Percentiles rank a stretch among this genome's conserved stretches.
Conservation (phyloP, 768 basidiomycete species). For the Omphalotus guepiniiformis region DNA sequence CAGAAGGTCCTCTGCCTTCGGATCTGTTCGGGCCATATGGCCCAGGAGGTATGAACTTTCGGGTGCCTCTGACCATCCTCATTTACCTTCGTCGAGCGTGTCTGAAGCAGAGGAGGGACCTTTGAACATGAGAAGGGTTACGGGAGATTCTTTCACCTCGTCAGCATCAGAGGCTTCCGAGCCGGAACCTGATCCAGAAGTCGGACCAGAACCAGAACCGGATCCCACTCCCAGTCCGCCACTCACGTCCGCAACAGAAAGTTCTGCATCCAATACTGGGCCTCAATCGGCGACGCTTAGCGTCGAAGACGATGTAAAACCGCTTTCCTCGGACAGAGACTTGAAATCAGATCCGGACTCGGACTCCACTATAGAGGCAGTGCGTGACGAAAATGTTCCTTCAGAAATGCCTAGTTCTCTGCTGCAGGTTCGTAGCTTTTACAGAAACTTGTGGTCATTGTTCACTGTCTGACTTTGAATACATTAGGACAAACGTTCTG, state of each 20-base stretch:
- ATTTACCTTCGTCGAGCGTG: conserved; percentile 58
- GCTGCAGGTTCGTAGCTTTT: conserved; percentile 22
- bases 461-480: too few species aligned
- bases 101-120: conserved; percentile 72
- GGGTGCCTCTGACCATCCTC: conserved; percentile 48
- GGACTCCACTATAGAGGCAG: conserved; percentile 79
- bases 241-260: too few species aligned
- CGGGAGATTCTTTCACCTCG: conserved; percentile 54
- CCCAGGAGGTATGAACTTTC: conserved; percentile 55
- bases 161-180: conserved; percentile 75
- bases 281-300: conserved; percentile 2
- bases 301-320: not conserved
- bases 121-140: conserved; percentile 41
- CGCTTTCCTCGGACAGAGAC: not conserved
- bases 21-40: conserved; percentile 70
- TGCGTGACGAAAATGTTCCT: conserved; percentile 5
- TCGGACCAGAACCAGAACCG: conserved; percentile 11
- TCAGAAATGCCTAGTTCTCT: conserved; percentile 16
- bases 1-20: conserved; percentile 60
- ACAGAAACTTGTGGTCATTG: not conserved
- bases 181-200: conserved; percentile 39
- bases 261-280: conserved; percentile 7
- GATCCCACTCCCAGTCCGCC: not conserved
- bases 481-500: conserved; percentile 18
- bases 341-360: conserved; percentile 66